Conservation (phyloP, 2,329 filamentous ascomycete species). For the Xylaria sp. region DNA sequence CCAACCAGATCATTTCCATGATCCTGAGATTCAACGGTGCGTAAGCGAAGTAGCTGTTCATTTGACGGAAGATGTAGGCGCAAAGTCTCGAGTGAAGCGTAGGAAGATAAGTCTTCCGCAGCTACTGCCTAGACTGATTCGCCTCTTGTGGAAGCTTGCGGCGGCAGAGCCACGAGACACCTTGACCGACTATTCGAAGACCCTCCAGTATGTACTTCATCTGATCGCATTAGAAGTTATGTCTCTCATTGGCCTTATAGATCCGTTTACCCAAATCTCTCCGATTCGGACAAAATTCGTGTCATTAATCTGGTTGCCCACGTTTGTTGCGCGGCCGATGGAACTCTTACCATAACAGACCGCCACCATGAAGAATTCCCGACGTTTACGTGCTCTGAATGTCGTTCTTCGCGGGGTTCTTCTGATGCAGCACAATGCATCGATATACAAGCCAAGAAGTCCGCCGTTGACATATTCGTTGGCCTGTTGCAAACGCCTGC, state of each 20-base stretch:
- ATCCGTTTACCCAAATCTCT: constrained; percentile 40
- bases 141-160: constrained; percentile 30
- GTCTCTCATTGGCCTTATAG: constrained; percentile 32
- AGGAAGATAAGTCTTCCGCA: constrained; percentile 29
- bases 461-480: constrained; percentile 41
- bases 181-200: constrained; percentile 31
- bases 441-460: constrained; percentile 31
- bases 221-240: constrained; percentile 1
- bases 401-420: constrained; percentile 14
- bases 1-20: constrained; percentile 25
- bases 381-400: constrained; percentile 24
- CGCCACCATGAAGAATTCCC: constrained; percentile 4
- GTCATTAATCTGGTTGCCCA: constrained; percentile 52
- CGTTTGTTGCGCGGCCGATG: constrained; percentile 51
- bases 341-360: constrained; percentile 35
- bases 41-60: constrained; percentile 23
- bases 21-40: constrained; percentile 24
- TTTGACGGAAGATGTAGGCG: constrained; percentile 1
- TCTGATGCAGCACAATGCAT: constrained; percentile 14
- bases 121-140: constrained; percentile 23
- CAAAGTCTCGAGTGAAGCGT: constrained; percentile 29
- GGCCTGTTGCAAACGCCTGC: constrained; percentile 40
- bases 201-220: constrained; percentile 43
- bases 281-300: constrained; percentile 47
- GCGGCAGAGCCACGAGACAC: constrained; percentile 25